These are phyloP conservation scores for Claviceps cyperi DNA, from an alignment of 2,329 filamentous ascomycete genomes.

Conservation along the genomic window DNA sequence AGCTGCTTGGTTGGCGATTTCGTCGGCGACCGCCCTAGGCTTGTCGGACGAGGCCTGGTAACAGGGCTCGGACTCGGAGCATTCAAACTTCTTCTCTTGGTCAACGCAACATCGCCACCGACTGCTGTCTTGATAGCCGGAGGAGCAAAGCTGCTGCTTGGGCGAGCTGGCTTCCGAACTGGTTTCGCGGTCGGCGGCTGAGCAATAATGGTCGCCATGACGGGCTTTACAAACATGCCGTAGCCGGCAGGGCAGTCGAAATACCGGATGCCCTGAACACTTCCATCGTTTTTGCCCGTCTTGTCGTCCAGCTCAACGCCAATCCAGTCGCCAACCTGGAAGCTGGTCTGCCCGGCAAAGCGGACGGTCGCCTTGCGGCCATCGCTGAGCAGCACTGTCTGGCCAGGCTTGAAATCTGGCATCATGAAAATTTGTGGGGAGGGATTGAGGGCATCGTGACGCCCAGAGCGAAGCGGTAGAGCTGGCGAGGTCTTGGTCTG, in stretches of 20 bases:
- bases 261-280: conserved; percentile 75
- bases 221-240: conserved; percentile 74
- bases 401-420: conserved; percentile 49
- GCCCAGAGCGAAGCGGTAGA: neutral
- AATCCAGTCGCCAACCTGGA: conserved; percentile 74
- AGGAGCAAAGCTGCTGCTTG: conserved; percentile 37
- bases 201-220: conserved; percentile 47
- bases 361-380: conserved; percentile 64
- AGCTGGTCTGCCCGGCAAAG: conserved; percentile 66
- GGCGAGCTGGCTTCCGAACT: conserved; percentile 26
- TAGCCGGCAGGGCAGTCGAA: conserved; percentile 67
- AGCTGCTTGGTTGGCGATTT: conserved; percentile 71
- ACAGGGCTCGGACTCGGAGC: conserved; percentile 59
- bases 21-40: conserved; percentile 52
- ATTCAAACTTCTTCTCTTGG: conserved; percentile 55
- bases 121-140: conserved; percentile 25
- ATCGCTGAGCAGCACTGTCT: conserved; percentile 66
- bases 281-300: conserved; percentile 86
- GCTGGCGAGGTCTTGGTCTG: neutral
- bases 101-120: conserved; percentile 35
- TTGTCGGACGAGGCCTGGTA: conserved; percentile 42
- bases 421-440: conserved; percentile 24
- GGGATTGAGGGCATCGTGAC: conserved; percentile 19
- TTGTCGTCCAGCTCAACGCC: conserved; percentile 75
- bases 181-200: conserved; percentile 28